Evolutionary conservation across 2,329 filamentous ascomycete genomes (phyloP), one percentile per base, ranked within the genome.

Genomic region (Pestalotiopsis sp.): DNA sequence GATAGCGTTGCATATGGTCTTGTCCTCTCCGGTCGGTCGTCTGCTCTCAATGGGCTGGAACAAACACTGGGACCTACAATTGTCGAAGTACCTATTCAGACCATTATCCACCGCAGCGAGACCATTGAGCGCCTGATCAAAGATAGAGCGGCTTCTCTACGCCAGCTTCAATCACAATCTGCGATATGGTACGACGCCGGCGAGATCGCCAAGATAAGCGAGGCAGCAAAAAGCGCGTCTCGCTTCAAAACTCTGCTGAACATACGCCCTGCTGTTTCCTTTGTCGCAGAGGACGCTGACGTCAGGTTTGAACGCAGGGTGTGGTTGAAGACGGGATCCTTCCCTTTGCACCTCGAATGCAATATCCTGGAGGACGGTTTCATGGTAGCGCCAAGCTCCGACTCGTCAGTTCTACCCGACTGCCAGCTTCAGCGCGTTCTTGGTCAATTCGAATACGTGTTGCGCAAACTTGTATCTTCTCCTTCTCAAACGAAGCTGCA

Each of bases 1-100:
- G 70, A 72, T 12, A 71, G 66, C 39, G 39, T 72, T 25, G 68
- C 66, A 20, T 72, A 65, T 36, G 71, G 71, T 4, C 45, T 61
- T 20, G 67, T 72, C 6, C 49, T 70, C 56, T 71, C 71, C 57
- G 69, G 70, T 11, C 69, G 70, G 13, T 57, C 62, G 20, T 56
- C 69, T 27, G 41, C 27, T n/a, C 58, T 66, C 20, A 41, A 49
- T 23, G 69, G 64, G 4, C 57, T 52, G 17, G 67, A 69, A 58
- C 39, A 20, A 4, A 68, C 67, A 9, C 38, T 70, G 25, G 70
- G 70, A 4, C 70, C 70, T 20, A 71, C 69, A 27, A 66, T 69
- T 38, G 65, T 67, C 2, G 63, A 45, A 25, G 38, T 71, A 4
- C 70, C 70, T 25, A 67, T 70, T n/a, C 70, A 71, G 64, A 61